Evolutionary conservation across 164 flowering plant genomes (phyloP).

Genomic region (Stephania cephalantha): DNA sequence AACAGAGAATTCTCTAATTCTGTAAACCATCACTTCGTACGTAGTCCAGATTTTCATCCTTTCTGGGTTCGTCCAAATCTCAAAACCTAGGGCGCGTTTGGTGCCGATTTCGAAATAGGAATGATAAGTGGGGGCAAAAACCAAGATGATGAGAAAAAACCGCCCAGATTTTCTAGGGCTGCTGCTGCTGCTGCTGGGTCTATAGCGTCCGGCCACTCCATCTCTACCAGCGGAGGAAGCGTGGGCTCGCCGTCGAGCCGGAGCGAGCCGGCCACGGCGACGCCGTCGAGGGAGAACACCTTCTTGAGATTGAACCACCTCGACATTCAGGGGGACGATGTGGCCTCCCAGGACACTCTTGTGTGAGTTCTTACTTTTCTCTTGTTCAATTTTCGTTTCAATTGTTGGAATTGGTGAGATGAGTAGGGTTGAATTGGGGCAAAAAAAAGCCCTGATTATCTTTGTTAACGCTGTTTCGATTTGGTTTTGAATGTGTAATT

Average conservation of each 20-base stretch:
- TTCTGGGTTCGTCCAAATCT: too few species aligned
- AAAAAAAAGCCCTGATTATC: too few species aligned
- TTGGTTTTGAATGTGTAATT: background rate
- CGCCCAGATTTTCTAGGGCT: conserved; percentile 28
- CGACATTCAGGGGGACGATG: conserved; percentile 73
- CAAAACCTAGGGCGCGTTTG: too few species aligned
- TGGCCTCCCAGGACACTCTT: conserved; percentile 53
- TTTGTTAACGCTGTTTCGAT: too few species aligned
- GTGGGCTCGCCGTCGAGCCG: conserved; percentile 81
- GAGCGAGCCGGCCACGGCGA: conserved; percentile 56
- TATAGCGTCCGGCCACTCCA: conserved; percentile 81
- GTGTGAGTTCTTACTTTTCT: conserved; percentile 30
- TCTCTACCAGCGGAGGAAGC: conserved; percentile 89
- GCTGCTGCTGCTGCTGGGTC: conserved; percentile 29
- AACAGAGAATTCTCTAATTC: too few species aligned
- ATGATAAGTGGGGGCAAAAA: conserved; percentile 28
- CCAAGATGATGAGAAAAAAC: conserved; percentile 41
- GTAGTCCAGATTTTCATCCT: too few species aligned
- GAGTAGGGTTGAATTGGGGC: too few species aligned
- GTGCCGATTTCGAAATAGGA: conserved; percentile 3
- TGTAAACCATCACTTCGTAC: background rate
- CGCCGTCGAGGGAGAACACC: conserved; percentile 60
- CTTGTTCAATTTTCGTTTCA: background rate
- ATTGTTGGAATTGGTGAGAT: too few species aligned
- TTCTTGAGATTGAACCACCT: conserved; percentile 52